Percentiles rank a stretch among this genome's conserved stretches.
Evolutionary conservation across 192 early-diverging fungal genomes (phyloP).

Genomic region (Coemansia sp.): DNA sequence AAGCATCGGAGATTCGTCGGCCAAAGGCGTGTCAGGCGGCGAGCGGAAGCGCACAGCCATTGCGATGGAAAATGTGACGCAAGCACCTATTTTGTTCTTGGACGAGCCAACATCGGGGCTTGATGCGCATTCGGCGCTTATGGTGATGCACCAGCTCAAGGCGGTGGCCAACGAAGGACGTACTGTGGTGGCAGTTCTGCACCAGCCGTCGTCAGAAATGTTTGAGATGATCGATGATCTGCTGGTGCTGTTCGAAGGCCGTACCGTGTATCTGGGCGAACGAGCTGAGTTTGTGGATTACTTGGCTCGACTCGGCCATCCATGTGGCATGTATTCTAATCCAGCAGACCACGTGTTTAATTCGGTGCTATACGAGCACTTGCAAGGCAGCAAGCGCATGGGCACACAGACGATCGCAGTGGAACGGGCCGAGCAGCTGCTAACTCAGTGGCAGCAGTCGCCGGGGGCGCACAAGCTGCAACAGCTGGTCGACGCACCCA

Average conservation of each 20-base stretch:
- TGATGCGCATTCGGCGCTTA: conserved; percentile 58
- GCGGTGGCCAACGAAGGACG: conserved; percentile 47
- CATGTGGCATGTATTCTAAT: conserved; percentile 57
- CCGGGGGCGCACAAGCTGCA: conserved; percentile 24
- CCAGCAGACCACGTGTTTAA: conserved; percentile 64
- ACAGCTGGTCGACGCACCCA: conserved; percentile 22
- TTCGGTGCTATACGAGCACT: conserved; percentile 50
- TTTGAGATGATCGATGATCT: conserved; percentile 70
- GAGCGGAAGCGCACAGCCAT: conserved; percentile 74
- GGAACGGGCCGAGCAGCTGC: conserved; percentile 26
- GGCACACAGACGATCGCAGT: not conserved
- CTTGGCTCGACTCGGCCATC: conserved; percentile 46
- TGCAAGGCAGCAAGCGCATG: conserved; percentile 19
- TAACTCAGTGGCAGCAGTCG: conserved; percentile 43
- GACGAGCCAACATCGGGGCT: conserved; percentile 39
- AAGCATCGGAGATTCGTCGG: conserved; percentile 60
- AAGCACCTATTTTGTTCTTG: conserved; percentile 65
- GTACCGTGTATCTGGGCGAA: conserved; percentile 67
- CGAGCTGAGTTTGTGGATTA: conserved; percentile 51
- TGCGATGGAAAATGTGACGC: conserved; percentile 70
- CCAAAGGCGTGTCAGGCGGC: conserved; percentile 72
- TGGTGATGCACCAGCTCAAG: conserved; percentile 52
- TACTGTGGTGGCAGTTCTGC: conserved; percentile 48
- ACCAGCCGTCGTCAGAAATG: conserved; percentile 62
- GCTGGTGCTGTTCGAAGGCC: conserved; percentile 65